These are phyloP conservation scores for Penicillium odoratum DNA, from an alignment of 495 filamentous ascomycete genomes.

Conservation along the genomic window DNA sequence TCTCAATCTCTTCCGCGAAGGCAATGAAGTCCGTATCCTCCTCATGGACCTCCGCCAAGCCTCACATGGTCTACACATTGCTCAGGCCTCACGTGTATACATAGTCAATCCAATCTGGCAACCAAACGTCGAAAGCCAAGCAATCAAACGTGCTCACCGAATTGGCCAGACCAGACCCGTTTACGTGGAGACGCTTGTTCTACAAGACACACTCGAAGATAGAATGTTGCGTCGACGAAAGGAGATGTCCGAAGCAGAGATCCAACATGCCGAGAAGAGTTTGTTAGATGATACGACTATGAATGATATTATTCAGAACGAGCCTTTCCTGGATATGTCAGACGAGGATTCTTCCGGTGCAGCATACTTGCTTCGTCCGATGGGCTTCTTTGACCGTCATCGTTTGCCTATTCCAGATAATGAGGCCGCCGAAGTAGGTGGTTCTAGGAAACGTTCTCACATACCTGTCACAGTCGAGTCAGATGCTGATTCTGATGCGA, in stretches of 20 bases:
- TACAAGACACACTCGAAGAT: conserved; percentile 83
- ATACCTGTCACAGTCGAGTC: not conserved
- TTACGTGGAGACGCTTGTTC: conserved; percentile 80
- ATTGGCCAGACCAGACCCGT: conserved; percentile 84
- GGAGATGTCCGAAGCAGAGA: conserved; percentile 77
- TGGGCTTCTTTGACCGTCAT: conserved; percentile 44
- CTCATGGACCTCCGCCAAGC: conserved; percentile 90
- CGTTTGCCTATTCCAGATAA: conserved; percentile 40
- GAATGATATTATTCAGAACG: conserved; percentile 74
- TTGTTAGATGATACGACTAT: conserved; percentile 77
- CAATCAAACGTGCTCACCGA: conserved; percentile 85
- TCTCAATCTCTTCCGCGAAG: conserved; percentile 73
- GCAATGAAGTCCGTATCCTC: conserved; percentile 63
- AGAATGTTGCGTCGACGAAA: conserved; percentile 72
- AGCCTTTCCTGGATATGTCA: conserved; percentile 61
- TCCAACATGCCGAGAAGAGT: conserved; percentile 60
- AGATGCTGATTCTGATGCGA: conserved; percentile 11
- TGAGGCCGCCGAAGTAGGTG: conserved; percentile 2
- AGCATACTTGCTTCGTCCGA: conserved; percentile 28
- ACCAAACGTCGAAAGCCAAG: conserved; percentile 84
- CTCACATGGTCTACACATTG: conserved; percentile 83
- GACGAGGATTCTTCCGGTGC: conserved; percentile 31
- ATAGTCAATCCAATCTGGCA: conserved; percentile 89
- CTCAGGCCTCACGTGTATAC: conserved; percentile 80
- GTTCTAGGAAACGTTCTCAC: not conserved